Percentiles rank a stretch among this genome's conserved stretches.
phyloP scores from a whole-genome alignment of 2,329 filamentous ascomycete species.

The Colletotrichum sp. region DNA sequence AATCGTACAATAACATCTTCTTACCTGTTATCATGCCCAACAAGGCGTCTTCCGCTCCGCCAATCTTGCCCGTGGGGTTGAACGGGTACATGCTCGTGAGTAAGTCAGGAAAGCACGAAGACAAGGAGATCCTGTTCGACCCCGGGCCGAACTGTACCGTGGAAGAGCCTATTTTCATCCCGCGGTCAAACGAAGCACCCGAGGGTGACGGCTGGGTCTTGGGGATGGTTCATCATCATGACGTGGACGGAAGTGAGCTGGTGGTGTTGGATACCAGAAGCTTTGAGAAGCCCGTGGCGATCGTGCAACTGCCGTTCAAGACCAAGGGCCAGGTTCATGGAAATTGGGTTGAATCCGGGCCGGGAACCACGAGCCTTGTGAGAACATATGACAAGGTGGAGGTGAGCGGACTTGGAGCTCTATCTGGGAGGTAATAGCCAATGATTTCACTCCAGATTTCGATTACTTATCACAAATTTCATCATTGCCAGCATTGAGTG shows the following conservation, averaged over 20 bases:
- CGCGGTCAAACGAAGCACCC: slow-evolving; percentile 30
- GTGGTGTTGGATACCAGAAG: slow-evolving; percentile 41
- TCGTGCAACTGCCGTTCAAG: slow-evolving; percentile 41
- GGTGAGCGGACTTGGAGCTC: neutral
- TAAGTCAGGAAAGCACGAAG: neutral
- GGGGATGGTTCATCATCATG: slow-evolving; percentile 31
- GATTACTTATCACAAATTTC: neutral
- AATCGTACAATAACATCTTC: slow-evolving; percentile 42
- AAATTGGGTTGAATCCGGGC: slow-evolving; percentile 30
- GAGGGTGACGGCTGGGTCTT: slow-evolving; percentile 49
- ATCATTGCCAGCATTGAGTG: neutral
- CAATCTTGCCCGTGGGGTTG: slow-evolving; percentile 36
- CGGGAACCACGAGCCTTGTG: neutral
- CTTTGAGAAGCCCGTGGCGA: slow-evolving; percentile 39
- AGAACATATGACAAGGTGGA: neutral
- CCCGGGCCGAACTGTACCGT: slow-evolving; percentile 31
- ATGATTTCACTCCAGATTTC: neutral
- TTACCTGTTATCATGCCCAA: slow-evolving; percentile 39
- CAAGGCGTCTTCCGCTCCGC: neutral
- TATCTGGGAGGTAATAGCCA: neutral
- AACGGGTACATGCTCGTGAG: neutral
- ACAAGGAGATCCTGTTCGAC: neutral
- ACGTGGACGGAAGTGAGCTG: neutral
- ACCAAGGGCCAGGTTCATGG: slow-evolving; percentile 33
- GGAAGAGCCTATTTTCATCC: slow-evolving; percentile 50